Percentiles rank a stretch among this genome's conserved stretches.
Conservation (phyloP, 1,284 basidiomycete species). For the Leccinum brunneo-olivaceum region DNA sequence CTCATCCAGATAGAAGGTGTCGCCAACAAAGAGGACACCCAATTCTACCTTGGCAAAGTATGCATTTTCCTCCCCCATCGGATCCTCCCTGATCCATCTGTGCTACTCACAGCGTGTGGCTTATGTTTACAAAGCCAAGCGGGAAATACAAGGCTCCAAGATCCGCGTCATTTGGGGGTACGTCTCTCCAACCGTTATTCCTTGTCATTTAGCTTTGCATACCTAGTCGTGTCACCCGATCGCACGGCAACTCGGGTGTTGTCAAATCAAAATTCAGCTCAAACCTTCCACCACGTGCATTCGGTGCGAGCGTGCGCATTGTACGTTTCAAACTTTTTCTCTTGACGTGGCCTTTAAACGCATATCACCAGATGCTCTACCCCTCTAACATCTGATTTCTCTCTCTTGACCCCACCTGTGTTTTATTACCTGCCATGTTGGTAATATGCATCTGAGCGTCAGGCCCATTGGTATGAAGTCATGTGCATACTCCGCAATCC, state of each 20-base stretch:
- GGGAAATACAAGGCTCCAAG: slow-evolving; percentile 87
- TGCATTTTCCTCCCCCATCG: slow-evolving; percentile 21
- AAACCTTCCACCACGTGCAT: slow-evolving; percentile 94
- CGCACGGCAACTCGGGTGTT: slow-evolving; percentile 92
- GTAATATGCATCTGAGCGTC: slow-evolving; percentile 7
- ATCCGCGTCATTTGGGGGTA: slow-evolving; percentile 97
- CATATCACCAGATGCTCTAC: slow-evolving; percentile 40
- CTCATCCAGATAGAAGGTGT: slow-evolving; percentile 98
- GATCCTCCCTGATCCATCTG: background rate
- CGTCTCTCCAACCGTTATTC: slow-evolving; percentile 18
- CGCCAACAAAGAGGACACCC: slow-evolving; percentile 86
- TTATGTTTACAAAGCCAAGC: slow-evolving; percentile 96
- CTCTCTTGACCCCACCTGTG: slow-evolving; percentile 5
- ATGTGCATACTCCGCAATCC: slow-evolving; percentile 13
- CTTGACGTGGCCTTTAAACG: background rate
- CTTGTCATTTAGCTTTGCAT: background rate
- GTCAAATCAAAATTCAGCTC: slow-evolving; percentile 96
- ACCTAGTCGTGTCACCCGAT: slow-evolving; percentile 78
- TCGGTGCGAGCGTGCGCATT: slow-evolving; percentile 92
- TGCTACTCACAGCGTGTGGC: slow-evolving; percentile 71
- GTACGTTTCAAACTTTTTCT: slow-evolving; percentile 41
- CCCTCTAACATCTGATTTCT: slow-evolving; percentile 44
- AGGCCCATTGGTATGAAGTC: slow-evolving; percentile 17
- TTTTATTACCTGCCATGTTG: slow-evolving; percentile 14
- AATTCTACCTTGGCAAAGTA: slow-evolving; percentile 99